Evolutionary conservation across 1,284 basidiomycete species (phyloP), one percentile per base, ranked within the genome.

Genomic region (Heterobasidion parviporum): DNA sequence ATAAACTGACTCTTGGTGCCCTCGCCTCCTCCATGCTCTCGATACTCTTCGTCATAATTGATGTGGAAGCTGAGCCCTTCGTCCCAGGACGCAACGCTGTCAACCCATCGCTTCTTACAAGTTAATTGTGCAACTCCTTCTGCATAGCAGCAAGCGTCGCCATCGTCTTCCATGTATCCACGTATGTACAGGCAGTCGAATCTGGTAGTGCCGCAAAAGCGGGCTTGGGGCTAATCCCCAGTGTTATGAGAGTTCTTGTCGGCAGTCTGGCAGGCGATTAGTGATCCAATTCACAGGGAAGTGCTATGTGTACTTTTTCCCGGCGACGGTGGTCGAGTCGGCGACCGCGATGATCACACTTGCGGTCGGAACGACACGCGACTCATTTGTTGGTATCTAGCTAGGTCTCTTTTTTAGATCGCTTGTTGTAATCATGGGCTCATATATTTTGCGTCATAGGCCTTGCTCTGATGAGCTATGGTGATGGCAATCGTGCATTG

Each of bases 81-180:
- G 80, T 81, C 0, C 83, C 82, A 0, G 70, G 68, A 55, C 69
- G 76, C 20, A 81, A 85, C 61, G 72, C 83, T 50, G 65, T 72
- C 51, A 76, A 79, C 62, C 69, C 67, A 7, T 67, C 76, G 6
- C 72, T 85, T 14, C 66, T 83, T 34, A 78, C 79, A 20, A 74
- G 73, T 47, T 84, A 81, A 64, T 61, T 81, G n/a, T 74, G 75
- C 64, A 83, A 84, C 68, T 74, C 84, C 62, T 81, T 83, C 62
- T 72, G 73, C 3, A 69, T 80, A n/a, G 79, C 74, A 1, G 66
- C 75, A 1, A 67, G 64, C 2, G 71, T 81, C 57, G 68, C 71
- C 44, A 66, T 77, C 59, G 57, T 82, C n/a, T 85, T 82, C 70
- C 74, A 81, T 52, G 61, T 80, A 1, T 72, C 82, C 7, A 64